Base-by-base conservation (phyloP, 164 flowering plant species). In the Kalanchoe fedtschenkoi region DNA sequence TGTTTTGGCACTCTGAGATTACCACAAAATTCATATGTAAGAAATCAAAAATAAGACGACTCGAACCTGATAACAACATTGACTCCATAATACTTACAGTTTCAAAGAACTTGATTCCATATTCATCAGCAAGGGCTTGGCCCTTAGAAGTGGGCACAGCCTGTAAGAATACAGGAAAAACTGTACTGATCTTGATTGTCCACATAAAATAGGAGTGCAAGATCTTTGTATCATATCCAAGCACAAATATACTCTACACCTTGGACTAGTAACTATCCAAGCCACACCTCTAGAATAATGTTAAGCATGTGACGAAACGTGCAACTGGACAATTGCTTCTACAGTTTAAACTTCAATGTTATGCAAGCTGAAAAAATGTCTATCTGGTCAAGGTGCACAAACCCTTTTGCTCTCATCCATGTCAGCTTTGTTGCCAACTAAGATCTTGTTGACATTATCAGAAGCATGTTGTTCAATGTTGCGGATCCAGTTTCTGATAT, bases 371-470 rank as follows among this genome's bases (percentile, higher is more conserved):
- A 51, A 51, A 51, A 22, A 51, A 44, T 44, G 39, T 37, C 6
- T n/a, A 65, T 22, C 28, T 16, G 13, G 33, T 56, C 15, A 16
- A 16, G 32, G 55, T 8, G 34, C 11, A 63, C 68, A 1, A 41
- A 76, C 80, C 80, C 80, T 66, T 57, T 71, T 74, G 73, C 77
- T 74, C 54, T 76, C 77, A 54, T 76, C 77, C 77, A 76, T 74
- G 72, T 74, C 77, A 58, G 75, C 77, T 64, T 74, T 74, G 72
- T 76, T 76, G n/a, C 77, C 80, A 16, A 71, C 72, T 57, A 76
- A 65, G 55, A 76, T 69, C 68, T 73, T 76, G 69, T 70, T 76
- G 28, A 73, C 76, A 60, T 72, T 69, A 38, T 72, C 76, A 60
- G 76, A 72, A 59, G 76, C 76, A 72, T 72, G 76, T 22, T 72